phyloP scores from a whole-genome alignment of 2,329 filamentous ascomycete species.

The Aspergillus piperis region DNA sequence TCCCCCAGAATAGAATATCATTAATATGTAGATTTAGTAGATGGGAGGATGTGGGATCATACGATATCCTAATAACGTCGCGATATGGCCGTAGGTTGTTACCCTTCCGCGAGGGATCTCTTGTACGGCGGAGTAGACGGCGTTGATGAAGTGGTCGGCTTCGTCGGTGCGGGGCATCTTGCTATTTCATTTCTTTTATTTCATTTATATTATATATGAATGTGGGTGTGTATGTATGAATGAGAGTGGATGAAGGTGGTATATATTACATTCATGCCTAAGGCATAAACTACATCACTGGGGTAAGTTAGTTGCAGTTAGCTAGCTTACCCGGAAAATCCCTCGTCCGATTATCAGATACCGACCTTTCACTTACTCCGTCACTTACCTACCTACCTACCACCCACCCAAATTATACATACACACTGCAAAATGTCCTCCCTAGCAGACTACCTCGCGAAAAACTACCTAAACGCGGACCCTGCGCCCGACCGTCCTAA shows the following conservation, averaged over 20 bases:
- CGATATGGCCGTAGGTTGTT: constrained; percentile 79
- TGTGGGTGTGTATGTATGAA: too few relatives aligned
- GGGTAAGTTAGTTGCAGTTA: too few relatives aligned
- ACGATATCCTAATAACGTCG: constrained; percentile 59
- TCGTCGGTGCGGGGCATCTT: constrained; percentile 50
- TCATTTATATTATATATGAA: too few relatives aligned
- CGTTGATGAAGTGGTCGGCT: constrained; percentile 52
- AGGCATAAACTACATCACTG: not conserved
- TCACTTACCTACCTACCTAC: too few relatives aligned
- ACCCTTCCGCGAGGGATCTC: constrained; percentile 82
- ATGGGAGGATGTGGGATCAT: too few relatives aligned
- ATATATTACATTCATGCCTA: not conserved
- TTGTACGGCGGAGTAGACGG: constrained; percentile 81
- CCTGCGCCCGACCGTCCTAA: constrained; percentile 48
- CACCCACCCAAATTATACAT: not conserved
- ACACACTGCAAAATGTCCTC: constrained; percentile 44
- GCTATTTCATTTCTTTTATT: not conserved
- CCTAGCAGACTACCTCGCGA: constrained; percentile 82
- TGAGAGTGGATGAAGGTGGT: not conserved
- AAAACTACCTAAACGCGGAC: constrained; percentile 81
- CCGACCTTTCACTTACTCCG: not conserved
- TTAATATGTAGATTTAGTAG: too few relatives aligned
- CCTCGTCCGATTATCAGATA: not conserved
- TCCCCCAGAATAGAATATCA: too few relatives aligned
- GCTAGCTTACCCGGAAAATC: constrained; percentile 3